phyloP scores from a whole-genome alignment of 768 basidiomycete genomes.

The Russula emetica region DNA sequence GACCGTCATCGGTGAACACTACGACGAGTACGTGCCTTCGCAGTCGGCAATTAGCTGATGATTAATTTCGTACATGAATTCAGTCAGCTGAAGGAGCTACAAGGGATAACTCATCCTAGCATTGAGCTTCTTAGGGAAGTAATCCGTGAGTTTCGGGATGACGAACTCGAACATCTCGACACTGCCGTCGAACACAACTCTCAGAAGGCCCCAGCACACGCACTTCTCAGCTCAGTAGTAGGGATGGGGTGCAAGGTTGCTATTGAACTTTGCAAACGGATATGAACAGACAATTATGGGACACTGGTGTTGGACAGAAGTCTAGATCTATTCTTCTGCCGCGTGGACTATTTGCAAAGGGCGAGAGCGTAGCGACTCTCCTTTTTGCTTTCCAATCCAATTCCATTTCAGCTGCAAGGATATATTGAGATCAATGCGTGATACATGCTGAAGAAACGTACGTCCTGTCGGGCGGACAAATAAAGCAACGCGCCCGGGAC shows the following conservation, averaged over 20 bases:
- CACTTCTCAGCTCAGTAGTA: slow-evolving; percentile 78
- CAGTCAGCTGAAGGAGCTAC: slow-evolving; percentile 80
- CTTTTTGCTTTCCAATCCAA: slow-evolving; percentile 50
- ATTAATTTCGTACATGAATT: slow-evolving; percentile 6
- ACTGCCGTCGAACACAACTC: slow-evolving; percentile 84
- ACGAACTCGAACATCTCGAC: slow-evolving; percentile 92
- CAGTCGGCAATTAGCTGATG: neutral
- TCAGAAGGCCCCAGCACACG: slow-evolving; percentile 88
- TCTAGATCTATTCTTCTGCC: slow-evolving; percentile 21
- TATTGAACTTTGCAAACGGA: slow-evolving; percentile 81
- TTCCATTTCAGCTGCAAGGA: slow-evolving; percentile 48
- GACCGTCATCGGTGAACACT: slow-evolving; percentile 96
- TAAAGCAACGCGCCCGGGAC: slow-evolving; percentile 55
- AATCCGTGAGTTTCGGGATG: slow-evolving; percentile 83
- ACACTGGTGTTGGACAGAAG: neutral
- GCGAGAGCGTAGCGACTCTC: slow-evolving; percentile 37
- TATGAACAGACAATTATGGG: slow-evolving; percentile 39
- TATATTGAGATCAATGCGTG: neutral
- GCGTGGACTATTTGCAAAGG: slow-evolving; percentile 17
- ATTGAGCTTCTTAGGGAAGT: slow-evolving; percentile 67
- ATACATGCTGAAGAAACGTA: slow-evolving; percentile 30
- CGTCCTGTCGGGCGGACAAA: slow-evolving; percentile 41
- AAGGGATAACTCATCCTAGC: slow-evolving; percentile 69
- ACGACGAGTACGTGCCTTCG: slow-evolving; percentile 77
- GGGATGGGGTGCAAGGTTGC: slow-evolving; percentile 85